Conservation (phyloP, 805 yeast species). For the Kregervanrija delftensis region DNA sequence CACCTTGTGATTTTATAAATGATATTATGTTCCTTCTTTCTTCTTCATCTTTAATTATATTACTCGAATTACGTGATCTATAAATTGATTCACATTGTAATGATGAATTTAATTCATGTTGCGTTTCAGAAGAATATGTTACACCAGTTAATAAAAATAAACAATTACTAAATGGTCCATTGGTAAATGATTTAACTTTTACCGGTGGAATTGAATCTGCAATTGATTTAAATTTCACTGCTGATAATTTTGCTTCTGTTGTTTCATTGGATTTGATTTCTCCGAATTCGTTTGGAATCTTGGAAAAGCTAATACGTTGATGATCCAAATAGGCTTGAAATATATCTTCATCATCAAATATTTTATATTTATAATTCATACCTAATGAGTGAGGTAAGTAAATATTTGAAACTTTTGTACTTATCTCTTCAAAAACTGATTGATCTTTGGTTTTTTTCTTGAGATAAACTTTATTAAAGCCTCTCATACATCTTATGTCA, state of each 20-base stretch:
- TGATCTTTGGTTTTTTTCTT: constrained; percentile 1
- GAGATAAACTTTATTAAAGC: constrained; percentile 7
- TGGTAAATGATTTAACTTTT: neutral
- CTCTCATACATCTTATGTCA: constrained; percentile 8
- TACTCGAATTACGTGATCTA: too few relatives aligned
- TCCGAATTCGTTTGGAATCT: neutral
- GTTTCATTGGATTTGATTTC: neutral
- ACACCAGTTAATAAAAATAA: constrained; percentile 10
- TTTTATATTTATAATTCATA: constrained; percentile 6
- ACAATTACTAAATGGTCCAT: constrained; percentile 8
- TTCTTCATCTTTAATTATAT: neutral
- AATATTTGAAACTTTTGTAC: constrained; percentile 5
- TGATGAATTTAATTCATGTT: neutral
- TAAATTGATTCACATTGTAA: too few relatives aligned
- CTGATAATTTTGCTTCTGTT: neutral
- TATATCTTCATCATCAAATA: constrained; percentile 11
- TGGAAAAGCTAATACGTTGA: constrained; percentile 1
- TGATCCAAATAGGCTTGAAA: constrained; percentile 10
- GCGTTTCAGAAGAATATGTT: constrained; percentile 2
- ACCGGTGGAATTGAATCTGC: too few relatives aligned
- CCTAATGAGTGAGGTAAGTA: constrained; percentile 5
- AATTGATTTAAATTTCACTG: too few relatives aligned
- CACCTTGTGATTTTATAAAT: constrained; percentile 8
- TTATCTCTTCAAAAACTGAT: constrained; percentile 2
- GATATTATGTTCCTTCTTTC: neutral